Evolutionary conservation across 495 filamentous ascomycete genomes (phyloP), one percentile per base, ranked within the genome.

Genomic region (Hypoxylon subgilvum): DNA sequence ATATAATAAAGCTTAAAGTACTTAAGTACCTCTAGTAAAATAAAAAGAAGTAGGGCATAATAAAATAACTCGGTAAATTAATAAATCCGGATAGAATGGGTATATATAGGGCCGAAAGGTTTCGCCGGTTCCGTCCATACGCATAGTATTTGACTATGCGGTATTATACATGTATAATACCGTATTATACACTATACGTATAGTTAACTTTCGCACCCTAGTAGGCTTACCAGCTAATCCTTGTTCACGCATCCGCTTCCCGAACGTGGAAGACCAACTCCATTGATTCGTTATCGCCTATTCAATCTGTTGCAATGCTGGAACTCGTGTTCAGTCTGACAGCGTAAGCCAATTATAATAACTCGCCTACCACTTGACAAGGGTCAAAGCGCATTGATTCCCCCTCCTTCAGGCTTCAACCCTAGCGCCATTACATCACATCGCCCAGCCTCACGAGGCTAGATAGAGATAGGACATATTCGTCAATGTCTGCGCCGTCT

Each of bases 401-500:
- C 27, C 10, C 5, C 10, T 10, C 5, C n/a, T 34, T 34, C 5
- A 34, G 7, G 6, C 8, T 3, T 34, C 3, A 34, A 12, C 7
- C n/a, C 6, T 10, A 17, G 16, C n/a, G n/a, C n/a, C 27, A 55
- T 49, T 36, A 47, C 56, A 48, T 52, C 47, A 59, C 38, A 40
- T 28, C 22, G 17, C 2, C n/a, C 17, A 49, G 41, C 47, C 30
- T 32, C 23, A 38, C 36, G 14, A 21, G 34, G 40, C 22, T n/a
- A n/a, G n/a, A 21, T 14, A 49, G 21, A 14, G 23, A 31, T 50
- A 13, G 38, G 16, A 39, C 16, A 25, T 6, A 12, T 41, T 16
- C 34, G 17, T 42, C 31, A 18, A 91, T 91, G 88, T 86, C 88
- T 41, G 83, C 86, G 13, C 76, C 85, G 17, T 83, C 84, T 14